phyloP scores from a whole-genome alignment of 768 basidiomycete species.

The Pleurotus salmoneostramineus region DNA sequence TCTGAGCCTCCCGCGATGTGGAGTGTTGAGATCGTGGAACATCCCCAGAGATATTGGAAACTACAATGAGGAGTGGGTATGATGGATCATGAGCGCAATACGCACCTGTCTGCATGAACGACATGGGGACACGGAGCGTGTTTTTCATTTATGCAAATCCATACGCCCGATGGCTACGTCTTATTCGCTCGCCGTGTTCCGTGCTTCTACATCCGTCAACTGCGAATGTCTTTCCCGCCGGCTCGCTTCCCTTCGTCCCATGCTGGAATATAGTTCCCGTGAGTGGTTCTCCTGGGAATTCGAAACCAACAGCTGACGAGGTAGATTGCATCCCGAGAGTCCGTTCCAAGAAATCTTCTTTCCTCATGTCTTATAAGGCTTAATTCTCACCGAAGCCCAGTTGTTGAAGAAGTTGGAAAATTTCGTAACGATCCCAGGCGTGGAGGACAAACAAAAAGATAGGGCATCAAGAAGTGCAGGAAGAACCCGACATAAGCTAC shows the following conservation, averaged over 20 bases:
- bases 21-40: neutral
- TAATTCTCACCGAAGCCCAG: conserved; percentile 2
- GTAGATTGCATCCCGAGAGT: neutral
- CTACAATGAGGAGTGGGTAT: neutral
- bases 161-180: neutral
- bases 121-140: neutral
- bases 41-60: neutral
- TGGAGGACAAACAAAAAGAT: neutral
- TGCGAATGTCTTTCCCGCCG: neutral
- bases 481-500: neutral
- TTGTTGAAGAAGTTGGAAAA: neutral
- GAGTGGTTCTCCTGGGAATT: neutral
- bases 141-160: neutral
- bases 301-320: neutral
- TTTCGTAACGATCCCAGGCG: neutral
- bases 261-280: neutral
- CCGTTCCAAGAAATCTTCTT: neutral
- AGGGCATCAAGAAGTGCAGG: neutral
- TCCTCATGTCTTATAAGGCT: conserved; percentile 3
- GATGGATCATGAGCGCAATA: too few species aligned
- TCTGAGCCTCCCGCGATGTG: neutral
- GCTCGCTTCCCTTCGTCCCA: neutral
- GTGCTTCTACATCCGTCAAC: neutral
- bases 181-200: neutral
- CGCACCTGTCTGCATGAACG: too few species aligned